Base-by-base conservation (phyloP, 1,139 yeast species). In the Torulaspora globosa region DNA sequence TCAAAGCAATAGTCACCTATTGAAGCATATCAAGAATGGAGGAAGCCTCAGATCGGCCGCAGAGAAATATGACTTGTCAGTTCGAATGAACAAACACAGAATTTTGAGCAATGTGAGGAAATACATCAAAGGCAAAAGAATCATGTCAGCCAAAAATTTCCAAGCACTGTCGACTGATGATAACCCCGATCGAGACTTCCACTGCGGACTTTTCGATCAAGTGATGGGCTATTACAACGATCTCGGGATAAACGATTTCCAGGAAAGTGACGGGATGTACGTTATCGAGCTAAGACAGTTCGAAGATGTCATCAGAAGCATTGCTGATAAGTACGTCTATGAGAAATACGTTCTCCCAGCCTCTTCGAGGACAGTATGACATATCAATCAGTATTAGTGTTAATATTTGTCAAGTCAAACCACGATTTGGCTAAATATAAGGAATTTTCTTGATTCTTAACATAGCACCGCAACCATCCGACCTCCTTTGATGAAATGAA, bases 381-480 rank as follows among this genome's bases (percentile, higher is more conserved):
- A 18, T 9, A 12, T 31, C 19, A 31, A 9, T 10, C 21, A 3
- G n/a, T 31, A 31, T 16, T 31, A 11, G n/a, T 8, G 18, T 31
- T 8, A 16, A 39, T 39, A 18, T 47, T 31, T 24, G 41, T 14
- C 15, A 55, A 30, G n/a, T 41, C 52, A 16, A 23, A 24, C 62
- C 62, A 58, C 7, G 54, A 49, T 27, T 56, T 58, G 21, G 47
- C 56, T 11, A 58, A 15, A 39, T 50, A 56, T 2, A 53, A 33
- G 4, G 23, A 36, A 18, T 43, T 48, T 1, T 41, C 46, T 14
- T 43, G 39, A 26, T 46, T 36, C 44, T 58, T 58, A 33, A 42
- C 39, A 9, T 30, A 37, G 33, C 51, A 48, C 23, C 35, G 27
- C 3, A 41, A 24, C 40, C 37, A 49, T 9, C 37, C 46, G 11